Base-by-base conservation (phyloP, 2,329 filamentous ascomycete species). In the Corniculantispora saksenae region DNA sequence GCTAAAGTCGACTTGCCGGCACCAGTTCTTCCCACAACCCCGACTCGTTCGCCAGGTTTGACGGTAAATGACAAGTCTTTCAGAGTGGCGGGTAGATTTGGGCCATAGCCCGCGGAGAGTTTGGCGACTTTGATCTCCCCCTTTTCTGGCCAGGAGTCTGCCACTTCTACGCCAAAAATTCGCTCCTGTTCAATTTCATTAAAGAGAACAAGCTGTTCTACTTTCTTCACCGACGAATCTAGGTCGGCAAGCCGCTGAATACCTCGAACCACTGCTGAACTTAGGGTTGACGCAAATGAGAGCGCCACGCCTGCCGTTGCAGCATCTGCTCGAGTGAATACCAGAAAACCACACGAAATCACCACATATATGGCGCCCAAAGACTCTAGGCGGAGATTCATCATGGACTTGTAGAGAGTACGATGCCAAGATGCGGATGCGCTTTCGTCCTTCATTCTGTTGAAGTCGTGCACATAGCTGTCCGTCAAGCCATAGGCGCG, bases 221-320 rank as follows among this genome's bases (percentile, higher is more conserved):
- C 86, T 0, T 88, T 84, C 68, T 91, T 91, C 86, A 91, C 90
- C 70, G 89, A 84, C 6, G 91, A 77, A 72, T 92, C 90, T 3
- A 91, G 5, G 17, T 19, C 78, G 66, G 86, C 88, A 0, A 87
- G 82, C 71, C 86, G 78, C 1, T 87, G 80, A 40, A 91, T 81
- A 0, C 84, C 80, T 83, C 83, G 89, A 61, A 86, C 83, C 53
- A 91, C 81, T 6, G 81, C 78, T 17, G 75, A 74, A 0, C 85
- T 84, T 71, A 90, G 89, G 57, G 88, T 83, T 35, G 91, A 78
- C 0, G 88, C 83, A 71, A 91, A 92, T 10, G 84, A 83, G 38
- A 92, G 79, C 0, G 89, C 88, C 69, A 91, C 91, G 0, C 89
- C 89, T 1, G 89, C 89, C 5, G 91, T 79, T 0, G 88, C 81